Evolutionary conservation across 345 rosid genomes (phyloP).

Genomic region (Eucalyptus urophylla): DNA sequence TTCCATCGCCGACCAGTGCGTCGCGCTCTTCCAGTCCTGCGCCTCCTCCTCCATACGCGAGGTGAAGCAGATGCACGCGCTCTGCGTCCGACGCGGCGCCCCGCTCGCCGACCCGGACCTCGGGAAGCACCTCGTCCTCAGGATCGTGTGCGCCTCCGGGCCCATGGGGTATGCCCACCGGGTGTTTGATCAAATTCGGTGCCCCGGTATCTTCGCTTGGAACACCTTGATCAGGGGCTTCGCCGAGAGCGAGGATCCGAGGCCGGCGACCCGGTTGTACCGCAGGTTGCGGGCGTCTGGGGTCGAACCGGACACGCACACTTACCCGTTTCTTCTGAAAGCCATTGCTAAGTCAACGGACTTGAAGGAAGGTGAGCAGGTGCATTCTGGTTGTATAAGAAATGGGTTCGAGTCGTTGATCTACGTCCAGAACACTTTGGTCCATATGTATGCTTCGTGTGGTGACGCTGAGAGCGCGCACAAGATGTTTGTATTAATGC

Average conservation of each 20-base stretch:
- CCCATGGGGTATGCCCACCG: conserved; percentile 49
- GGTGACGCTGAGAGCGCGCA: conserved; percentile 36
- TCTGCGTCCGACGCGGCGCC: conserved; percentile 56
- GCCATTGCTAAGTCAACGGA: conserved; percentile 47
- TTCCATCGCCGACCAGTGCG: conserved; percentile 30
- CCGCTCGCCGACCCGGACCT: conserved; percentile 21
- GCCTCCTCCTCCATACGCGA: conserved; percentile 38
- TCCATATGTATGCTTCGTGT: conserved; percentile 37
- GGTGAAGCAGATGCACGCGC: conserved; percentile 59
- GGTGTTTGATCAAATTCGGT: conserved; percentile 28
- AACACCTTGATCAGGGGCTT: conserved; percentile 81
- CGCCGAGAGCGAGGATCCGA: conserved; percentile 45
- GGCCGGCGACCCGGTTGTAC: conserved; percentile 41
- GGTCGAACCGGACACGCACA: conserved; percentile 63
- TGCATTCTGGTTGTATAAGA: conserved; percentile 37
- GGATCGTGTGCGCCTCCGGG: conserved; percentile 40
- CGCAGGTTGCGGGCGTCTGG: conserved; percentile 22
- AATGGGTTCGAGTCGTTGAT: conserved; percentile 57
- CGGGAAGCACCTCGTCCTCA: conserved; percentile 51
- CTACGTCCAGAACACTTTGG: conserved; percentile 60
- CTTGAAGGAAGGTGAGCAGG: conserved; percentile 28
- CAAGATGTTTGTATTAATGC: conserved; percentile 59
- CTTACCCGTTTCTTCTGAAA: conserved; percentile 79
- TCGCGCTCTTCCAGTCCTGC: conserved; percentile 29
- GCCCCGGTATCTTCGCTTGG: conserved; percentile 54